phyloP scores from a whole-genome alignment of 225 moss, liverwort and hornwort genomes.

The Sphagnum tenellum region DNA sequence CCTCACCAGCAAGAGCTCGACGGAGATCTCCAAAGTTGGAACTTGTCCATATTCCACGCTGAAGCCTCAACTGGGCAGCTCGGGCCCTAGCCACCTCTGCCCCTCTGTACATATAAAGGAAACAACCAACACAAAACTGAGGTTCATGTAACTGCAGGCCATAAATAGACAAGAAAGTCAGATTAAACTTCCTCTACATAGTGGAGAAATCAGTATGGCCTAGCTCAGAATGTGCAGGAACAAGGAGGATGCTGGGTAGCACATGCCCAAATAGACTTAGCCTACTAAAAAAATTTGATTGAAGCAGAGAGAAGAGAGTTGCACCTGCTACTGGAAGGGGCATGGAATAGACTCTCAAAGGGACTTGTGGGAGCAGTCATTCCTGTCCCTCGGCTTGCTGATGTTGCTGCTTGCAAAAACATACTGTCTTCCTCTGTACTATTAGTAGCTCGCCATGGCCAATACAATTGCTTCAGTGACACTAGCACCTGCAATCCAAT shows the following conservation, averaged over 20 bases:
- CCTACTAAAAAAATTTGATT: no score
- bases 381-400: constrained; percentile 71
- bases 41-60: constrained; percentile 75
- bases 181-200: no score
- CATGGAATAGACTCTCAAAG: constrained; percentile 50
- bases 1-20: constrained; percentile 60
- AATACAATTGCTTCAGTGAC: constrained; percentile 51
- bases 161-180: no score
- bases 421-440: constrained; percentile 67
- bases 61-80: constrained; percentile 64
- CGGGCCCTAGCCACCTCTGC: constrained; percentile 67
- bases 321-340: constrained; percentile 51
- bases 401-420: constrained; percentile 82
- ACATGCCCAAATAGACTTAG: no score
- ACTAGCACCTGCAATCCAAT: constrained; percentile 20
- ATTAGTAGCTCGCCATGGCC: constrained; percentile 87
- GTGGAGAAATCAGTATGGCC: no score
- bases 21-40: constrained; percentile 68
- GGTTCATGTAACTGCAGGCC: no score
- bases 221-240: no score
- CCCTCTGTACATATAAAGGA: constrained; percentile 29
- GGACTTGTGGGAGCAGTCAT: constrained; percentile 31
- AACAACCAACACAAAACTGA: no score
- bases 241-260: no score
- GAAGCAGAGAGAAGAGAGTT: neutral